Conservation (phyloP, 2,329 filamentous ascomycete genomes). For the Gnomoniopsis smithogilvyi region DNA sequence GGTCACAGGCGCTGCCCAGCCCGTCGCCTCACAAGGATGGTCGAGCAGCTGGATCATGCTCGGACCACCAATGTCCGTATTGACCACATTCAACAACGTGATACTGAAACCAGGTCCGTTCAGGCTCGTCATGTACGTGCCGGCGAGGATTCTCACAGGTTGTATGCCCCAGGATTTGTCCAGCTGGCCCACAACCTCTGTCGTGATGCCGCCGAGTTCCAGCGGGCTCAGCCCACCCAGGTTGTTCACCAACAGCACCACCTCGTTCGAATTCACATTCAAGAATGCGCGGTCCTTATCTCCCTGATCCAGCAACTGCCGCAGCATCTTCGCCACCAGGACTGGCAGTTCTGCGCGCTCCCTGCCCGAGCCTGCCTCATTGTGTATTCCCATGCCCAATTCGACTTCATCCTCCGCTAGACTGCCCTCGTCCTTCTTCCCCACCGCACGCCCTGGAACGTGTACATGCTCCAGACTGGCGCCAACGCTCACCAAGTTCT, state of each 20-base stretch:
- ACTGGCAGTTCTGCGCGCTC: constrained; percentile 49
- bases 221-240: constrained; percentile 70
- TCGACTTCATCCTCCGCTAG: constrained; percentile 58
- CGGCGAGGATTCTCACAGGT: constrained; percentile 62
- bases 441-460: constrained; percentile 71
- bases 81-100: constrained; percentile 62
- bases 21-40: constrained; percentile 64
- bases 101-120: constrained; percentile 76
- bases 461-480: constrained; percentile 89
- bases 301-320: constrained; percentile 61
- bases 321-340: constrained; percentile 63
- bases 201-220: constrained; percentile 68
- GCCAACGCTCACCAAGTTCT: constrained; percentile 81
- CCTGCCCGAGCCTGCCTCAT: constrained; percentile 58
- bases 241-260: constrained; percentile 72
- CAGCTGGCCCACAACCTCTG: constrained; percentile 65
- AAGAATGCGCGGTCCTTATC: constrained; percentile 72
- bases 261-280: constrained; percentile 58
- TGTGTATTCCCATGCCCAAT: constrained; percentile 77
- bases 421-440: constrained; percentile 47
- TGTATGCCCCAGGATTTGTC: constrained; percentile 53
- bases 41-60: constrained; percentile 70
- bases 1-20: constrained; percentile 64
- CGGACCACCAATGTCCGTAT: constrained; percentile 54
- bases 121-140: constrained; percentile 76